Conservation (phyloP, 495 filamentous ascomycete genomes). For the Penicillium alfredii region DNA sequence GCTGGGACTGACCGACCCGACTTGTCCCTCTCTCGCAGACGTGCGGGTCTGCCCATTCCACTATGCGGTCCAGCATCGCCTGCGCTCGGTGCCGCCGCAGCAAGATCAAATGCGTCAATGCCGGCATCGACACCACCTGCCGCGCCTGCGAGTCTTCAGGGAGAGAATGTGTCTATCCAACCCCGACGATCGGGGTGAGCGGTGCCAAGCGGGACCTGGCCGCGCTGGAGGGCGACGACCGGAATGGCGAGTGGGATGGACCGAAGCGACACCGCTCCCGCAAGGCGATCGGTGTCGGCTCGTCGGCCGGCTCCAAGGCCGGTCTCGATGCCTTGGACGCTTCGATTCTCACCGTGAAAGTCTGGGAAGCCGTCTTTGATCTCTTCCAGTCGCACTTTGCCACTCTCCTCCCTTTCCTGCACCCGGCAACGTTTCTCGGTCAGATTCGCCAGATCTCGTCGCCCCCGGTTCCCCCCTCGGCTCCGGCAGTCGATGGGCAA, state of each 20-base stretch:
- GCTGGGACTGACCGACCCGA: too few relatives aligned
- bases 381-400: conserved; percentile 79
- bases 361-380: conserved; percentile 67
- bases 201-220: conserved; percentile 54
- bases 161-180: conserved; percentile 70
- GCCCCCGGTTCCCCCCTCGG: conserved; percentile 18
- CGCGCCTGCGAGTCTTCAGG: conserved; percentile 70
- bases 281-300: conserved; percentile 39
- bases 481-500: conserved; percentile 16
- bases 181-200: conserved; percentile 52
- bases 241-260: conserved; percentile 53
- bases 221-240: conserved; percentile 48
- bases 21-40: too few relatives aligned
- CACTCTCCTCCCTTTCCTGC: conserved; percentile 76
- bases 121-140: conserved; percentile 66
- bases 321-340: conserved; percentile 38
- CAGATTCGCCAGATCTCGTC: conserved; percentile 47
- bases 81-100: conserved; percentile 72
- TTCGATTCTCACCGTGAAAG: conserved; percentile 57
- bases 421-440: conserved; percentile 64
- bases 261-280: conserved; percentile 52
- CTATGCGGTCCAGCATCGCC: conserved; percentile 73
- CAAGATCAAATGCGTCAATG: conserved; percentile 83
- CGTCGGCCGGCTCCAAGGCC: conserved; percentile 31
- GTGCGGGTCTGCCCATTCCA: conserved; percentile 20